Percentiles rank a stretch among this genome's conserved stretches.
Evolutionary conservation across 441 rosid genomes (phyloP).

Genomic region (Hura crepitans): DNA sequence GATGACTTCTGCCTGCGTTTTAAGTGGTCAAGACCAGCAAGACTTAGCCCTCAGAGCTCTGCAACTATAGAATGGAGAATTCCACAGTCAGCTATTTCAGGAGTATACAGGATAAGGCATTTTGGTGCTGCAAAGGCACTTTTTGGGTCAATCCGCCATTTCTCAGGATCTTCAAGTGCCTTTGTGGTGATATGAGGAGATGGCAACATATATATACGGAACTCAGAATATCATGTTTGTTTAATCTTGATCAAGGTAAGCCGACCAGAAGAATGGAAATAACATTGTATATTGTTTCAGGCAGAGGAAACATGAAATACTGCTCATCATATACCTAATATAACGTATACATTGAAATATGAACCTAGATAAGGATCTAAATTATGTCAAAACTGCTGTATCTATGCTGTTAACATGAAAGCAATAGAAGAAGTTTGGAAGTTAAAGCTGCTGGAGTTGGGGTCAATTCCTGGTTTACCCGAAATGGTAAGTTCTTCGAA

Average conservation of each 20-base stretch:
- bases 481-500: too few species aligned
- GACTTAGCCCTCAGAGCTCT: slow-evolving; percentile 56
- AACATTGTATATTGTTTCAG: neutral
- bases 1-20: slow-evolving; percentile 81
- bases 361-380: too few species aligned
- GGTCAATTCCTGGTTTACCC: too few species aligned
- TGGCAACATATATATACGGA: neutral
- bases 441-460: too few species aligned
- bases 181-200: slow-evolving; percentile 44
- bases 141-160: slow-evolving; percentile 66
- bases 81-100: slow-evolving; percentile 49
- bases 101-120: slow-evolving; percentile 72
- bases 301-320: neutral
- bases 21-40: slow-evolving; percentile 75
- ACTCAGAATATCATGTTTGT: too few species aligned
- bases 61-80: slow-evolving; percentile 83
- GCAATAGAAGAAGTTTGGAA: too few species aligned
- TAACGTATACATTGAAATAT: too few species aligned
- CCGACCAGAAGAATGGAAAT: neutral
- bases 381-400: too few species aligned
- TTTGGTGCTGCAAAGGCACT: slow-evolving; percentile 75
- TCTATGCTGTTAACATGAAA: too few species aligned
- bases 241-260: neutral
- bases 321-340: neutral
- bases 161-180: slow-evolving; percentile 79